phyloP scores from a whole-genome alignment of 176 grass and related monocot genomes.

The Lolium multiflorum region DNA sequence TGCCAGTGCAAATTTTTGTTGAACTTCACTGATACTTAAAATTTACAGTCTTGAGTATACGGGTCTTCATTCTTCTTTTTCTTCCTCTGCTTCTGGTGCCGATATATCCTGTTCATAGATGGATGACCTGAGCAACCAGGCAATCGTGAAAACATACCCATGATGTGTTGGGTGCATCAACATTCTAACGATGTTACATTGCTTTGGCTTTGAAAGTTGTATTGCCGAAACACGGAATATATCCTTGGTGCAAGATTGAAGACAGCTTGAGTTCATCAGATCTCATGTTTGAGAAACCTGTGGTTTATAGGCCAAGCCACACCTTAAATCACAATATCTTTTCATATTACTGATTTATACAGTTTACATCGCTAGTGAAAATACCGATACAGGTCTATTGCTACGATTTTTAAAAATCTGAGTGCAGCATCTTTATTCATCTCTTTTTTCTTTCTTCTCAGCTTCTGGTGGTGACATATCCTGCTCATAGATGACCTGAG shows the following conservation, averaged over 20 bases:
- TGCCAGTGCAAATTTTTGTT: not conserved
- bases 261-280: no score
- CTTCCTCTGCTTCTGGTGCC: constrained; percentile 45
- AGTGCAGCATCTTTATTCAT: constrained; percentile 46
- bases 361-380: constrained; percentile 43
- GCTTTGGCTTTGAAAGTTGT: constrained; percentile 54
- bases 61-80: constrained; percentile 46
- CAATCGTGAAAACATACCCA: not conserved
- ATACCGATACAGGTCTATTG: not conserved
- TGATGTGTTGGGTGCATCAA: no score
- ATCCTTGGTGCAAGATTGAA: constrained; percentile 73
- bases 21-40: not conserved
- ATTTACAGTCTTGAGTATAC: no score
- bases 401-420: constrained; percentile 27
- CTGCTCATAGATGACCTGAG: constrained; percentile 75
- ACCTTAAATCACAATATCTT: constrained; percentile 44
- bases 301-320: constrained; percentile 59
- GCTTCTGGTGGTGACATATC: constrained; percentile 51
- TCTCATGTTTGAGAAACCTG: no score
- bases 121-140: constrained; percentile 64
- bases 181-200: constrained; percentile 51
- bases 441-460: constrained; percentile 50
- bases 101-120: constrained; percentile 68
- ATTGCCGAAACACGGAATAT: constrained; percentile 49
- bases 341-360: constrained; percentile 59